Evolutionary conservation across 2,329 filamentous ascomycete genomes (phyloP), one percentile per base, ranked within the genome.

Genomic region (Calycina herbarum): DNA sequence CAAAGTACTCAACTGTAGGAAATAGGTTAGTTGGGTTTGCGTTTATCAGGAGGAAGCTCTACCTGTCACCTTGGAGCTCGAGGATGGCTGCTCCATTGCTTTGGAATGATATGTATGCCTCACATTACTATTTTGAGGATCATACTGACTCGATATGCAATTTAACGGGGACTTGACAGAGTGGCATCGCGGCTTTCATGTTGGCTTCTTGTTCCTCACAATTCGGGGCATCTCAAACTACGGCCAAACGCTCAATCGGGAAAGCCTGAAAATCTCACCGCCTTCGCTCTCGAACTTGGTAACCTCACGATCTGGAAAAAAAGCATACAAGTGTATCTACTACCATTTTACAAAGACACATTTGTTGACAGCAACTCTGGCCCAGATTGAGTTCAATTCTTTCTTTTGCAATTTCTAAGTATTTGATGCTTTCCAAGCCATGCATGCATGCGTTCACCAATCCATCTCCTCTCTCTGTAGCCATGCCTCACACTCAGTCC

Each of bases 1-100:
- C 95, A 81, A 91, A 93, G 81, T 97, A 99, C 83, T 98, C 94
- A 81, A 97, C 93, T 96, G 57, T 2, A 57, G 57, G 31, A 11
- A 13, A 57, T 45, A 40, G 13, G 35, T 71, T 64, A 72, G 70
- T 57, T 10, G 29, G 5, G 61, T 27, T 40, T 42, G 56, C 15
- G 56, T 42, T 35, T 24, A 15, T 58, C 29, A 29, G 27, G 20
- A 59, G 29, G n/a, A 35, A n/a, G 59, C 51, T 69, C 63, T 81
- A 91, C 89, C 89, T 76, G 89, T 92, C 74, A 93, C 90, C 83
- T 92, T 92, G 72, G 89, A 91, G 73, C 88, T 89, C 76, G 89
- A 89, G 70, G 85, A 86, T 72, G 85, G 82, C 80, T 88, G 84
- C 80, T 89, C 86, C 86, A 89, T 89, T 74, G 77, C 78, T 78